Base-by-base conservation (phyloP, 2,329 filamentous ascomycete genomes). In the Clarireedia sp. region DNA sequence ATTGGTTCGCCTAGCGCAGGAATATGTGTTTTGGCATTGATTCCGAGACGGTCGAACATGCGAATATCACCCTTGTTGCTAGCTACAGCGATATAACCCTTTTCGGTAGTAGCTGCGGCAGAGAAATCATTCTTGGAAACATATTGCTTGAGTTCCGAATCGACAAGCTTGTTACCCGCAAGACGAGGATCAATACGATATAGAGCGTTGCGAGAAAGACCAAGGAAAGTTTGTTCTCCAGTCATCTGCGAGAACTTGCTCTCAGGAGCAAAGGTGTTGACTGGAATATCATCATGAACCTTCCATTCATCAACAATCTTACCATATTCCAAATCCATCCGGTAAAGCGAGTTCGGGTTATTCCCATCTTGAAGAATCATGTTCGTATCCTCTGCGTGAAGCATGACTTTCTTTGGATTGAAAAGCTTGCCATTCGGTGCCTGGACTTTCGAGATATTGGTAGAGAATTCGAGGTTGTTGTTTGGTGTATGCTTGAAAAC, bases 271-370 rank as follows among this genome's bases (percentile, higher is more conserved):
- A 97, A 97, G 9, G 86, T 94, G 54, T 89, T 84, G 59, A 97
- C 89, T 0, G 89, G 86, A 54, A 99, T 96, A 68, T 97, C 89
- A 60, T 99, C 92, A 68, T 99, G 92, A 14, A 99, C 81, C 65
- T 96, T 96, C 94, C 94, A 99, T 72, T 99, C 94, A 67, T 99
- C 94, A 2, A 97, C 90, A 37, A 99, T 89, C 74, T 96, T 97
- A 63, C 94, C 94, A 64, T 95, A 95, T 71, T 99, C 92, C 45
- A 99, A 78, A 73, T 99, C 94, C 94, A 99, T 97, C 46, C 89
- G 89, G 70, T 91, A 99, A 1, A 99, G 79, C 51, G 89, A 90
- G 74, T 96, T 92, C 1, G 92, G 89, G 62, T 97, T 87, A 51
- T 85, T 54, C 17, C 66, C 67, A 38, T 67, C 66, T 52, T 70